Conservation (phyloP, 345 rosid genomes). For the Salix dunnii region DNA sequence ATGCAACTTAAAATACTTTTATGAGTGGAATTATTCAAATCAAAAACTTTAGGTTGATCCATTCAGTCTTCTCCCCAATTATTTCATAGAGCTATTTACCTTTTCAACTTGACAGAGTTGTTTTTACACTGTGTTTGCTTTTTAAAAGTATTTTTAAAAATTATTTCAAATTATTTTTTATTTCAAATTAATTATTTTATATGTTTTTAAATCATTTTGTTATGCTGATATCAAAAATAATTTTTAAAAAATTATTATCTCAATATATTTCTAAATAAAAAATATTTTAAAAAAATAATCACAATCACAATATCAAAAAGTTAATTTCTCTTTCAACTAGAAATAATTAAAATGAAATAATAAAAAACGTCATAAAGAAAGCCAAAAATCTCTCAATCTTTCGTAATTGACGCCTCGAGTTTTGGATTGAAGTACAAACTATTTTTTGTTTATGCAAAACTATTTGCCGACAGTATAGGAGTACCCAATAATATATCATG, state of each 20-base stretch:
- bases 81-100: neutral
- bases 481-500: neutral
- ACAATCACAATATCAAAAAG: too few relatives aligned
- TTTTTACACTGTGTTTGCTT: too few relatives aligned
- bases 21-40: neutral
- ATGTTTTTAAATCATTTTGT: too few relatives aligned
- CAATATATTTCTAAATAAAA: too few relatives aligned
- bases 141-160: too few relatives aligned
- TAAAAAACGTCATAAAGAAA: neutral
- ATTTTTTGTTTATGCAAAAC: neutral
- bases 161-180: too few relatives aligned
- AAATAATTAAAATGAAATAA: neutral
- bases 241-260: too few relatives aligned
- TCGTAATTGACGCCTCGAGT: neutral
- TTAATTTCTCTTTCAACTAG: neutral
- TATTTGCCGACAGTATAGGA: conserved; percentile 6
- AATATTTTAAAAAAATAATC: too few relatives aligned
- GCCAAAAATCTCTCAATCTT: neutral
- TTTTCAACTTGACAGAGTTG: neutral
- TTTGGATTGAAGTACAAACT: neutral
- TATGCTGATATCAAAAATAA: too few relatives aligned
- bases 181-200: too few relatives aligned
- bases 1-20: neutral
- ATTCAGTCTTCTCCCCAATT: neutral
- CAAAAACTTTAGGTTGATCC: neutral